Evolutionary conservation across 148 eudicot species (phyloP).

Genomic region (Vaccinium myrtillus): DNA sequence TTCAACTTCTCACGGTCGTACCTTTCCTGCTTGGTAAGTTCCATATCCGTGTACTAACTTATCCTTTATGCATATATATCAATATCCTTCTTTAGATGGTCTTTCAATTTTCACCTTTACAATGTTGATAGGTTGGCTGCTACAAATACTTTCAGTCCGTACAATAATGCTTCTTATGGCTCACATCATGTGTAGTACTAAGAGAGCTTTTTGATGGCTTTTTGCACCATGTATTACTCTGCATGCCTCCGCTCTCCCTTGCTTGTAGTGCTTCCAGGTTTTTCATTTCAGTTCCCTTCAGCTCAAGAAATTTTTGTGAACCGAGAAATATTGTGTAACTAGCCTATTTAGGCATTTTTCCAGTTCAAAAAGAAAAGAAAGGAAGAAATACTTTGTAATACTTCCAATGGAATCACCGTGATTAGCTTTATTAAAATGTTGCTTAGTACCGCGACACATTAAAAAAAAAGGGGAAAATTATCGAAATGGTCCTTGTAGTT

Average conservation of each 20-base stretch:
- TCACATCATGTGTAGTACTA: slow-evolving; percentile 64
- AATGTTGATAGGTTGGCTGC: slow-evolving; percentile 41
- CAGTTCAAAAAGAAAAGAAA: no score
- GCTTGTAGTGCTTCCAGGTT: not conserved
- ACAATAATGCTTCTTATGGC: slow-evolving; percentile 43
- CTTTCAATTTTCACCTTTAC: slow-evolving; percentile 2
- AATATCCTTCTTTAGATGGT: not conserved
- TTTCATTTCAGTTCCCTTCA: not conserved
- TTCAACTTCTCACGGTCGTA: slow-evolving; percentile 30
- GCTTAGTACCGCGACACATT: not conserved
- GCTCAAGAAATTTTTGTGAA: not conserved
- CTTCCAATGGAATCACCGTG: not conserved
- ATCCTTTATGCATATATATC: not conserved
- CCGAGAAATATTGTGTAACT: no score
- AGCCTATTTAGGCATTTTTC: no score
- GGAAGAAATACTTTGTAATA: not conserved
- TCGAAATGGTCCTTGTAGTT: no score
- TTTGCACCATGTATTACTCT: not conserved
- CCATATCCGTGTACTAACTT: slow-evolving; percentile 6
- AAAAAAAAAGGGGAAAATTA: not conserved
- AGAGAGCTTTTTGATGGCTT: slow-evolving; percentile 41
- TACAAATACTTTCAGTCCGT: slow-evolving; percentile 35
- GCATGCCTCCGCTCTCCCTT: slow-evolving; percentile 1
- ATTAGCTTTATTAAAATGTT: not conserved
- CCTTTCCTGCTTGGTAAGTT: slow-evolving; percentile 42